Evolutionary conservation across 768 basidiomycete genomes (phyloP).

Genomic region (Pleurotus sapidus): DNA sequence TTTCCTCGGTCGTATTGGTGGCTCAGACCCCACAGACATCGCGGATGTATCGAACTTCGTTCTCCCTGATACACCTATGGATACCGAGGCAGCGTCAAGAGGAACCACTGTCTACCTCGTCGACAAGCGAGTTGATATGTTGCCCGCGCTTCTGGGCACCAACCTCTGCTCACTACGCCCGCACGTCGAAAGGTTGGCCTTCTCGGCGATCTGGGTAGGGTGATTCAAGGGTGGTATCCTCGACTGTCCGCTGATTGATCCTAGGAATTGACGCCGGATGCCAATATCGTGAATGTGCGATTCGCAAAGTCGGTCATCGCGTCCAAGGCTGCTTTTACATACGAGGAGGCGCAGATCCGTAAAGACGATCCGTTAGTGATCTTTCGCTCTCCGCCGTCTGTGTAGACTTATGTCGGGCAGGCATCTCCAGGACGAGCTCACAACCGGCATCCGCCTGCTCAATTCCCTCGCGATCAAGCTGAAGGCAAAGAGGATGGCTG

Average conservation of each 20-base stretch:
- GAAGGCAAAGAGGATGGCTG: conserved; percentile 85
- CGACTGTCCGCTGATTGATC: background rate
- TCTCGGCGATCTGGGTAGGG: conserved; percentile 91
- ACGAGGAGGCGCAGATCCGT: conserved; percentile 91
- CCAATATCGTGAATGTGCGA: conserved; percentile 84
- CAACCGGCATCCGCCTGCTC: conserved; percentile 82
- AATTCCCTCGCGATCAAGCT: conserved; percentile 85
- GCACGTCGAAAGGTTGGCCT: conserved; percentile 90
- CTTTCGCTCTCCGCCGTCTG: background rate
- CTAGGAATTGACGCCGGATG: conserved; percentile 87
- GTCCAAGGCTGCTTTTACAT: conserved; percentile 91
- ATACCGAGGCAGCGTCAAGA: conserved; percentile 87
- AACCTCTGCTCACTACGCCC: conserved; percentile 93
- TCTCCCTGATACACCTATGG: conserved; percentile 91
- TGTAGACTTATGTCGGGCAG: conserved; percentile 31
- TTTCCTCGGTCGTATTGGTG: background rate
- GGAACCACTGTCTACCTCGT: conserved; percentile 96
- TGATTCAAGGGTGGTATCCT: too few relatives aligned
- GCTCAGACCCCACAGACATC: conserved; percentile 62
- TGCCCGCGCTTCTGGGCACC: conserved; percentile 89
- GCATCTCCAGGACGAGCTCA: conserved; percentile 75
- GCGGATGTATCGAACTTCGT: conserved; percentile 99
- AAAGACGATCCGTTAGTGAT: conserved; percentile 82
- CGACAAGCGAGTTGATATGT: conserved; percentile 98
- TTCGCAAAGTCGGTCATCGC: conserved; percentile 97